Percentiles rank a stretch among this genome's conserved stretches.
phyloP scores from a whole-genome alignment of 106 monocot species.

The Chionographis japonica region DNA sequence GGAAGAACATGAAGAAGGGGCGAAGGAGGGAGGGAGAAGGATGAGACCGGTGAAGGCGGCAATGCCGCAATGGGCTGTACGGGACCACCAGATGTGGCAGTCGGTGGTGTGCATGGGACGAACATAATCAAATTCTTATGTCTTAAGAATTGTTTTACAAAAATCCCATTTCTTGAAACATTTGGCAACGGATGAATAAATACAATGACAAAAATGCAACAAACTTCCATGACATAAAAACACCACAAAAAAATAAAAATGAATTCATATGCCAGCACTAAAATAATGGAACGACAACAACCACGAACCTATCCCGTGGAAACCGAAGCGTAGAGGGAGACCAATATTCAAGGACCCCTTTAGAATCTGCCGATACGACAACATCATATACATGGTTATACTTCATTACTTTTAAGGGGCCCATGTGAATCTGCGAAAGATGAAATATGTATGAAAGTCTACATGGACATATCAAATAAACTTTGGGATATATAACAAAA shows the following conservation, averaged over 20 bases:
- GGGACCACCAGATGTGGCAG: no score
- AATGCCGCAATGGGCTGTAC: no score
- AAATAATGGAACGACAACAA: background rate
- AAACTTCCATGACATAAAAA: background rate
- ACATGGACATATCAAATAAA: background rate
- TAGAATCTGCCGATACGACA: constrained; percentile 81
- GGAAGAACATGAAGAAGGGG: no score
- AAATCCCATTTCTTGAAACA: no score
- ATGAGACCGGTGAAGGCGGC: no score
- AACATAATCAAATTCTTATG: no score
- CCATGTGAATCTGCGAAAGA: constrained; percentile 72
- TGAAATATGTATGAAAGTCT: background rate
- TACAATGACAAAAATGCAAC: background rate
- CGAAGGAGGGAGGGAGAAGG: no score
- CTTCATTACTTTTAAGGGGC: constrained; percentile 75
- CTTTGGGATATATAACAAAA: background rate
- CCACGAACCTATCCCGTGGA: constrained; percentile 63
- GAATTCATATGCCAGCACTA: background rate
- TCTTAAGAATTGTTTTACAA: no score
- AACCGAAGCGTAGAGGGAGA: constrained; percentile 74
- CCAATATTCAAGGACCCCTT: constrained; percentile 95
- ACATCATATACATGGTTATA: constrained; percentile 76
- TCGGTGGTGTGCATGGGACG: no score
- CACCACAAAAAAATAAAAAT: background rate
- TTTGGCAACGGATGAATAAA: no score